Evolutionary conservation across 176 grass and related monocot species (phyloP).

Genomic region (Olyra latifolia): DNA sequence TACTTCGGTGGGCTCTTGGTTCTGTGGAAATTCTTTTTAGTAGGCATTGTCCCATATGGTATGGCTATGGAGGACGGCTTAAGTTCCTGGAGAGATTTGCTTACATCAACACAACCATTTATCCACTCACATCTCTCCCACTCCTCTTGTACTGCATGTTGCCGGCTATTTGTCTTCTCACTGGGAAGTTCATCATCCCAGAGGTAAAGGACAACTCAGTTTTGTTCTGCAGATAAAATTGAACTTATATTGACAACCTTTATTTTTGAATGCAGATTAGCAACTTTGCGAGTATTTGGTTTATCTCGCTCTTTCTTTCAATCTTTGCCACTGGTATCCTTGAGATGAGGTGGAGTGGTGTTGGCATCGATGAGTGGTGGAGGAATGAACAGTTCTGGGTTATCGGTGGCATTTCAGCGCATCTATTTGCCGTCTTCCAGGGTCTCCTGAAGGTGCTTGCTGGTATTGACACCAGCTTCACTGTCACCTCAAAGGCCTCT

Average conservation of each 20-base stretch:
- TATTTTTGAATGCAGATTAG: conserved; percentile 66
- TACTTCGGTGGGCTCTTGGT: conserved; percentile 89
- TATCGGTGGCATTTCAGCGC: conserved; percentile 80
- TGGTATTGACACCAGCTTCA: conserved; percentile 80
- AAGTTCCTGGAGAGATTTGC: conserved; percentile 92
- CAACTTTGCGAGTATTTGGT: conserved; percentile 82
- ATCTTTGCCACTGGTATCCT: conserved; percentile 86
- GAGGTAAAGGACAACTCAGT: conserved; percentile 51
- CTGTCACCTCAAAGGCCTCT: conserved; percentile 73
- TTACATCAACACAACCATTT: conserved; percentile 90
- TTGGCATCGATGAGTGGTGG: conserved; percentile 86
- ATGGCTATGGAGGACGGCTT: conserved; percentile 76
- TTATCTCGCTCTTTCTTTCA: conserved; percentile 80
- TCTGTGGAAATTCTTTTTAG: conserved; percentile 94
- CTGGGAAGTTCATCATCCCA: conserved; percentile 90
- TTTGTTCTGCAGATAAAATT: background rate
- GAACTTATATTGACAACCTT: background rate
- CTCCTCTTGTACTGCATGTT: conserved; percentile 83
- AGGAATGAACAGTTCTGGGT: conserved; percentile 91
- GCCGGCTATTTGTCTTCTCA: conserved; percentile 82
- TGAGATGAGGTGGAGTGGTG: conserved; percentile 90
- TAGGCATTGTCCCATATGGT: conserved; percentile 91
- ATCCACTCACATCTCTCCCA: conserved; percentile 76
- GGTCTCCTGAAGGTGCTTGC: conserved; percentile 80
- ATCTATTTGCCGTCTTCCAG: conserved; percentile 75